Percentiles rank a stretch among this genome's conserved stretches.
Conservation (phyloP, 768 basidiomycete species). For the Leucocoprinus birnbaumii region DNA sequence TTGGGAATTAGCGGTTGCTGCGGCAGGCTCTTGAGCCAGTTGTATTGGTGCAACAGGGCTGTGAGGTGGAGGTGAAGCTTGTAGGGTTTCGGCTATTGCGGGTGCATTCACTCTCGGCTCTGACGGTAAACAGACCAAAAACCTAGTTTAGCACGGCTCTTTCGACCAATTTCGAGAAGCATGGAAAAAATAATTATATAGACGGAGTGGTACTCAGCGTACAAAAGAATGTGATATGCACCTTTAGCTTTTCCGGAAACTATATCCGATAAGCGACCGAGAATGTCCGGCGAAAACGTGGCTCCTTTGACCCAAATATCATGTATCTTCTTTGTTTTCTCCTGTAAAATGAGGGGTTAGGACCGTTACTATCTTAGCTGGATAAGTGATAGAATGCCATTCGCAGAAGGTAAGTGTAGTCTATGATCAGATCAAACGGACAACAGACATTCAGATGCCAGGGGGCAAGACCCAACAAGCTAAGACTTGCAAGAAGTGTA, state of each 20-base stretch:
- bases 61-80: constrained; percentile 28
- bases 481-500: neutral
- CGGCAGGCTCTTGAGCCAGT: neutral
- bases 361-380: constrained; percentile 20
- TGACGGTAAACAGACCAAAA: constrained; percentile 60
- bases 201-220: constrained; percentile 78
- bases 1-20: constrained; percentile 43
- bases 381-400: neutral
- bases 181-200: constrained; percentile 57
- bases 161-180: constrained; percentile 42
- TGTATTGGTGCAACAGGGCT: constrained; percentile 22
- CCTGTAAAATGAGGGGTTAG: constrained; percentile 61
- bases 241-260: constrained; percentile 77
- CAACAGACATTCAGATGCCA: neutral
- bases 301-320: constrained; percentile 94
- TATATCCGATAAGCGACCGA: constrained; percentile 70
- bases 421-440: constrained; percentile 4
- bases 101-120: constrained; percentile 45
- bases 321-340: constrained; percentile 95
- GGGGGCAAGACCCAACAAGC: neutral
- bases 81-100: constrained; percentile 34
- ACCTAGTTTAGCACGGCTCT: constrained; percentile 65
- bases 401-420: constrained; percentile 13
- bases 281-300: constrained; percentile 80
- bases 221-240: constrained; percentile 75